Percentiles rank a stretch among this genome's conserved stretches.
Conservation (phyloP, 495 filamentous ascomycete species). For the Podospora conica region DNA sequence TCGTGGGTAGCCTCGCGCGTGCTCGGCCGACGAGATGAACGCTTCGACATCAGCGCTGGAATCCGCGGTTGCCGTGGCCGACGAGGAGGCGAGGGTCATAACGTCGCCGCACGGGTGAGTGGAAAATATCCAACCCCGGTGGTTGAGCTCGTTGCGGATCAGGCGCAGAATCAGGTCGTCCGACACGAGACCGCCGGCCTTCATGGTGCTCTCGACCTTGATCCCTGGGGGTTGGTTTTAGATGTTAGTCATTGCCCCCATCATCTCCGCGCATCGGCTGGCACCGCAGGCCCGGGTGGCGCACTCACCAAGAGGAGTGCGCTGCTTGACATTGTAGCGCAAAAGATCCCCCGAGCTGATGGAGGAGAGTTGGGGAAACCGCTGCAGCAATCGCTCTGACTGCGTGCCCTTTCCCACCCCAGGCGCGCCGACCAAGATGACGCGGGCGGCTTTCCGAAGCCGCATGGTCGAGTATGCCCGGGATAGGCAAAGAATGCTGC, state of each 20-base stretch:
- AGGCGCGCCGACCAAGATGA: constrained; percentile 94
- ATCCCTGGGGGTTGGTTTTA: constrained; percentile 56
- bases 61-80: constrained; percentile 20
- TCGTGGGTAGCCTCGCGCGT: constrained; percentile 27
- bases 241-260: not conserved
- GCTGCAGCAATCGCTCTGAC: constrained; percentile 74
- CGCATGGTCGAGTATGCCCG: constrained; percentile 36
- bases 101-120: constrained; percentile 28
- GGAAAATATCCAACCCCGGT: constrained; percentile 69
- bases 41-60: constrained; percentile 27
- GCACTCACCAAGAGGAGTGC: constrained; percentile 72
- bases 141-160: constrained; percentile 78
- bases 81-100: constrained; percentile 38
- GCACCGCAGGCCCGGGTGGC: not conserved
- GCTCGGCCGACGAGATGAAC: constrained; percentile 37
- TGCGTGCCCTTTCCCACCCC: constrained; percentile 93
- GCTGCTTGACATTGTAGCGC: constrained; percentile 82
- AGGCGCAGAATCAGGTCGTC: constrained; percentile 88
- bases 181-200: constrained; percentile 73
- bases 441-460: constrained; percentile 76
- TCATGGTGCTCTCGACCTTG: constrained; percentile 82
- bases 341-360: constrained; percentile 93
- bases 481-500: not conserved
- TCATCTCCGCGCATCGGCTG: not conserved
- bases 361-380: constrained; percentile 81